Conservation (phyloP, 1,284 basidiomycete species). For the Meira nashicola region DNA sequence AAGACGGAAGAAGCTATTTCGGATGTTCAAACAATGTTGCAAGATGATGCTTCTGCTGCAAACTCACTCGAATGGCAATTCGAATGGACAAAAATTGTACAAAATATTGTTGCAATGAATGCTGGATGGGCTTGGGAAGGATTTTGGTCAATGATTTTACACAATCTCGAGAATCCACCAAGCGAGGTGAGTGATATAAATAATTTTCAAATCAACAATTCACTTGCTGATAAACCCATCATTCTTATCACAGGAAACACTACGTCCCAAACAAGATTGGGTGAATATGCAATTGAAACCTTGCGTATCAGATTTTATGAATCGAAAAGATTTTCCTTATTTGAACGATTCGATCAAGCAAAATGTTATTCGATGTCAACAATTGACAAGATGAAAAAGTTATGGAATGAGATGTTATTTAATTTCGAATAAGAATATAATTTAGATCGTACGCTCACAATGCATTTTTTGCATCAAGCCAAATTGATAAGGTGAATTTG, state of each 20-base stretch:
- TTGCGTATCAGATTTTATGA: background rate
- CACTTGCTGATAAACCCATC: background rate
- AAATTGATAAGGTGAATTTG: too few relatives aligned
- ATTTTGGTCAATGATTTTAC: constrained; percentile 43
- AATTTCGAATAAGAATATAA: too few relatives aligned
- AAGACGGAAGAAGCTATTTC: constrained; percentile 55
- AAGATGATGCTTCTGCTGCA: background rate
- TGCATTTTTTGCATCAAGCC: too few relatives aligned
- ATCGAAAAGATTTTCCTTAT: background rate
- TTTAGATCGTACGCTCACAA: too few relatives aligned
- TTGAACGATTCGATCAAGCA: background rate
- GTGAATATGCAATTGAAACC: background rate
- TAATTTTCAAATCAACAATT: background rate
- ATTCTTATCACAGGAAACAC: background rate
- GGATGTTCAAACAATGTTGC: constrained; percentile 57
- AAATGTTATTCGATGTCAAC: too few relatives aligned
- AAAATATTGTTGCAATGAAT: constrained; percentile 34
- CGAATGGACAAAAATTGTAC: constrained; percentile 33
- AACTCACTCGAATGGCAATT: constrained; percentile 19
- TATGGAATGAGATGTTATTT: too few relatives aligned
- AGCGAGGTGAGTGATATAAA: constrained; percentile 5
- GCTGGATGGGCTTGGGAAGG: constrained; percentile 48
- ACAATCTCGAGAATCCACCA: constrained; percentile 20
- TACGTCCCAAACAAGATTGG: background rate
- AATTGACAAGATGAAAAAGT: too few relatives aligned